Base-by-base conservation (phyloP, 2,329 filamentous ascomycete species). In the Aspergillus jensenii region DNA sequence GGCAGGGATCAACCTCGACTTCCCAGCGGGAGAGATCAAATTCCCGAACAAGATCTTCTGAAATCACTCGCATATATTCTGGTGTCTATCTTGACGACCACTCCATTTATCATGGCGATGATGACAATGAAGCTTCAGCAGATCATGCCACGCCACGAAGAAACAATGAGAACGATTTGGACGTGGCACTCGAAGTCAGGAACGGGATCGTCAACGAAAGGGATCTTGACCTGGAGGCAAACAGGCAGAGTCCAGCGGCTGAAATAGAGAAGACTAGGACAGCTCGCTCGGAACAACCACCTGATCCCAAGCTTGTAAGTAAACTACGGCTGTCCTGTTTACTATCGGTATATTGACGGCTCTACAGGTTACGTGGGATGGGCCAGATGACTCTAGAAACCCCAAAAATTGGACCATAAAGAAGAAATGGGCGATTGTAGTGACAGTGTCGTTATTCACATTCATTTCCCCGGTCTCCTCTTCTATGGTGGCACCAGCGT, bases 401-500 rank as follows among this genome's bases (percentile, higher is more conserved):
- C 78, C 78, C 1, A 75, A 76, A 56, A 85, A 86, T 70, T 89
- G 86, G 85, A 59, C 76, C 0, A 73, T 72, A 31, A 73, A 70
- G 33, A 81, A 78, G 67, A 87, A 87, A 70, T 88, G 85, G 86
- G 72, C 74, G 1, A 80, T 80, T 19, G 81, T 83, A 2, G 73
- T 84, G 40, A 76, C 84, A 54, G 76, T 87, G 31, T 81, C 84
- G 0, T 74, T 77, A 50, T 86, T 86, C 67, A 86, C 84, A 2
- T 80, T 87, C 62, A 83, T 88, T 59, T 85, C 84, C 2, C 85
- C 87, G 0, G 83, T 89, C 25, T 84, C 85, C 2, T 86, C 83
- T 4, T 84, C 83, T 37, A 87, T 88, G 81, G 68, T 83, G 3
- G 78, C 82, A 0, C 82, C 82, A 0, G 81, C 78, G 0, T 65